Evolutionary conservation across 1,284 basidiomycete species (phyloP), one percentile per base, ranked within the genome.

Genomic region (Sanghuangporus weigelae): DNA sequence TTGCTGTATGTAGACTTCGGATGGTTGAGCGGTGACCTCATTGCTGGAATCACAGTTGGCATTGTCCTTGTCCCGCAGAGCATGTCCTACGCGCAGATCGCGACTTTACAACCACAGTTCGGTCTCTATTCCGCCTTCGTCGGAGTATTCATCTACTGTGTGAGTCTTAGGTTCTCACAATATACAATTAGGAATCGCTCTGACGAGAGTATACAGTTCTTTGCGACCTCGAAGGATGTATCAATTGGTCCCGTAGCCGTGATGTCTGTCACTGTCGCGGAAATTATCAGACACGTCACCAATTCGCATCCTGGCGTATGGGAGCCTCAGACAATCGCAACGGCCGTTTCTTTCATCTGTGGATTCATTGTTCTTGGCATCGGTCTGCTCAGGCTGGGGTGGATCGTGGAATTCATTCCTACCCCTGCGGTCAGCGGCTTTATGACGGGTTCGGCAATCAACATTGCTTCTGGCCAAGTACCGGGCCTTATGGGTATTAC

Each of bases 171-270:
- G 11, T 35, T 35, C 14, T 8, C 55, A 19, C 21, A 68, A 71
- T n/a, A 16, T n/a, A 31, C 21, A n/a, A 11, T 42, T 42, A 42
- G 4, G 16, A 46, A 16, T n/a, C 4, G 7, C 1, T 14, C 23
- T 63, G 35, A 59, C 59, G 14, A 14, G 12, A 26, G 16, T 62
- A 54, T 67, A 31, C 69, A 92, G 89, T 83, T 93, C 73, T 94
- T 95, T 70, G 95, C 95, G 36, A 97, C 95, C 0, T 94, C 93
- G 49, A 97, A 97, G 75, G 95, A 98, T 78, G 92, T 96, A 40
- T 93, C 93, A 11, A 97, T 98, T 68, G 95, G 95, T 58, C 95
- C 95, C 2, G 95, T 96, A 67, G 96, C 96, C 16, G 96, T 99
- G 75, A 97, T 98, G 95, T 96, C 93, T 7, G 84, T 97, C 60